Evolutionary conservation across 306 rosid species (phyloP).

Genomic region (Acacia confusa): DNA sequence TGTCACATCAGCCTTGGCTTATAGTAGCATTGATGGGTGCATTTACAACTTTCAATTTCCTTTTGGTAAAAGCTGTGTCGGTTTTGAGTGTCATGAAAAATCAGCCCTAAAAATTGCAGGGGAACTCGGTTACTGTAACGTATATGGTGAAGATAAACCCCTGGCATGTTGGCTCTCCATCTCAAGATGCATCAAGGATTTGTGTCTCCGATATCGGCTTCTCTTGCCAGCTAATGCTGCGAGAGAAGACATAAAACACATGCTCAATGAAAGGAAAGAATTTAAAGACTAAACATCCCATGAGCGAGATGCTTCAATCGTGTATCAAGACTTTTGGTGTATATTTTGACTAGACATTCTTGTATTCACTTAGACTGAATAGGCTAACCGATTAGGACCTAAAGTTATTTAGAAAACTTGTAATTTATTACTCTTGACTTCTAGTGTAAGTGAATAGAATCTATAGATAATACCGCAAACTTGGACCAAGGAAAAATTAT

Average conservation of each 20-base stretch:
- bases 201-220: slow-evolving; percentile 79
- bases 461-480: not conserved
- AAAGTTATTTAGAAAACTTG: not conserved
- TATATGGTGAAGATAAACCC: slow-evolving; percentile 62
- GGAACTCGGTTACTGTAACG: slow-evolving; percentile 31
- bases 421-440: not conserved
- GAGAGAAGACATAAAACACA: slow-evolving; percentile 12
- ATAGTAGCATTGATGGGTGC: slow-evolving; percentile 4
- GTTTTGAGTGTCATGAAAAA: slow-evolving; percentile 18
- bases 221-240: slow-evolving; percentile 92
- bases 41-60: slow-evolving; percentile 7
- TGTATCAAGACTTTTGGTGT: slow-evolving; percentile 1
- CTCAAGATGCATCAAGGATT: slow-evolving; percentile 87
- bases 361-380: not conserved
- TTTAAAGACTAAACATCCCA: not conserved
- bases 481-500: not conserved
- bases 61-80: slow-evolving; percentile 27
- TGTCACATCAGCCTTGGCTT: slow-evolving; percentile 25
- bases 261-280: slow-evolving; percentile 12
- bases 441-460: not conserved
- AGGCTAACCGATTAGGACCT: not conserved
- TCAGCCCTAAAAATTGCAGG: not conserved
- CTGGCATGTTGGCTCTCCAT: slow-evolving; percentile 99
- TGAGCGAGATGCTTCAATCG: not conserved
- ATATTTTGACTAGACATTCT: not conserved